Percentiles rank a stretch among this genome's conserved stretches.
These are phyloP conservation scores for Fusarium irregulare DNA, from an alignment of 2,329 filamentous ascomycete genomes.

Conservation along the genomic window DNA sequence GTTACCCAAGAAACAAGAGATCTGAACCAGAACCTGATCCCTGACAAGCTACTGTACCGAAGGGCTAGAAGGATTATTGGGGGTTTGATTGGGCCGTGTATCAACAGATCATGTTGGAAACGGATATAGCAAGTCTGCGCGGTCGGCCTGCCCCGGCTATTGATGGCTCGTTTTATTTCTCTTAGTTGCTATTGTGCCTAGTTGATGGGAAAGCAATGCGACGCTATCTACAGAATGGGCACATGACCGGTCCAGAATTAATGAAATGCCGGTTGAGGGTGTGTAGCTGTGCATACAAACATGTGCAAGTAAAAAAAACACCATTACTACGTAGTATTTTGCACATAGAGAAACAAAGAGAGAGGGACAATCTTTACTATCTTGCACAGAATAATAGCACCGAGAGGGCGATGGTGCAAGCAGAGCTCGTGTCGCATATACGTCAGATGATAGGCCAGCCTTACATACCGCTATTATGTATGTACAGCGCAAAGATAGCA, in stretches of 20 bases:
- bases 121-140: slow-evolving; percentile 18
- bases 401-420: background rate
- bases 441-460: slow-evolving; percentile 27
- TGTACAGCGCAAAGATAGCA: background rate
- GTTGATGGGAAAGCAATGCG: background rate
- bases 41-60: slow-evolving; percentile 9
- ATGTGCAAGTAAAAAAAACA: background rate
- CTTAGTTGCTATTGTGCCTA: background rate
- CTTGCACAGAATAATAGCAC: slow-evolving; percentile 12
- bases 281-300: slow-evolving; percentile 1
- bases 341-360: background rate
- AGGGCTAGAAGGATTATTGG: background rate
- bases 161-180: slow-evolving; percentile 31
- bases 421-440: slow-evolving; percentile 14
- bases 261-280: slow-evolving; percentile 20
- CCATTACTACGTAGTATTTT: background rate
- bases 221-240: slow-evolving; percentile 21
- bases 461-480: slow-evolving; percentile 29
- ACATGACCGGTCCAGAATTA: slow-evolving; percentile 31
- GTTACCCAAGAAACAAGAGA: slow-evolving; percentile 22
- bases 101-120: slow-evolving; percentile 18
- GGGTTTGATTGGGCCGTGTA: slow-evolving; percentile 15
- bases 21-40: slow-evolving; percentile 11
- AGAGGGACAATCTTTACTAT: slow-evolving; percentile 1
- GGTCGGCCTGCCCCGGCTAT: slow-evolving; percentile 32